A percentile compares a stretch with the other conserved stretches of the same genome.
phyloP scores from a whole-genome alignment of 2,329 filamentous ascomycete genomes.

The Coleophoma crateriformis region DNA sequence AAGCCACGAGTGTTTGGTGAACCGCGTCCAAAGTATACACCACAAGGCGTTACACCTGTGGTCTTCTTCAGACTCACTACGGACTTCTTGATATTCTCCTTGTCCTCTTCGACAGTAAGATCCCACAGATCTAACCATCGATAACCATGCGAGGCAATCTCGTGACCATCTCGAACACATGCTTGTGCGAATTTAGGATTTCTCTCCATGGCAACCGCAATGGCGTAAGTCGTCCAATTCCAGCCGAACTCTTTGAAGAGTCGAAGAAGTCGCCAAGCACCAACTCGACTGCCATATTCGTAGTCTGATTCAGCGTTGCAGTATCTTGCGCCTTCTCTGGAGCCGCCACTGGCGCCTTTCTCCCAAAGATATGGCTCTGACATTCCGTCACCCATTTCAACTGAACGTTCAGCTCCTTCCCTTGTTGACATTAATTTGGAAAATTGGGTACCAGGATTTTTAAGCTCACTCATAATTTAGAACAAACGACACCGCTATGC shows the following conservation, averaged over 20 bases:
- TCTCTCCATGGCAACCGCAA: conserved; percentile 31
- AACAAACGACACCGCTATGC: conserved; percentile 21
- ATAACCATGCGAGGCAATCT: conserved; percentile 35
- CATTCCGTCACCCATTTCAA: conserved; percentile 14
- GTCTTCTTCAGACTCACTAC: conserved; percentile 25
- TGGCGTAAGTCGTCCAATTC: conserved; percentile 34
- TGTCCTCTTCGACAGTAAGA: conserved; percentile 28
- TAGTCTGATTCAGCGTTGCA: conserved; percentile 23
- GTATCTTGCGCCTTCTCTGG: conserved; percentile 12
- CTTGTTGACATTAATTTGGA: background rate
- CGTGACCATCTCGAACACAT: conserved; percentile 32
- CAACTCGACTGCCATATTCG: conserved; percentile 28
- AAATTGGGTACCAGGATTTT: background rate
- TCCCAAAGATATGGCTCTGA: conserved; percentile 30
- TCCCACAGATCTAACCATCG: conserved; percentile 35
- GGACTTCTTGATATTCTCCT: conserved; percentile 29
- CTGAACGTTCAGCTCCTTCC: conserved; percentile 16
- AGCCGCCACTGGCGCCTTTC: conserved; percentile 19
- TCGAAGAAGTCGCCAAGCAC: conserved; percentile 31
- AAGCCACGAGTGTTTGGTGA: conserved; percentile 35
- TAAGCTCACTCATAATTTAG: conserved; percentile 13
- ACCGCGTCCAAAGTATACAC: conserved; percentile 27
- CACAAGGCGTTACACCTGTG: conserved; percentile 26
- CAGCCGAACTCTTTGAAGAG: conserved; percentile 34
- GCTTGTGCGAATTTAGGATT: conserved; percentile 34